Evolutionary conservation across 768 basidiomycete species (phyloP), one percentile per base, ranked within the genome.

Genomic region (Phaeotremella skinneri): DNA sequence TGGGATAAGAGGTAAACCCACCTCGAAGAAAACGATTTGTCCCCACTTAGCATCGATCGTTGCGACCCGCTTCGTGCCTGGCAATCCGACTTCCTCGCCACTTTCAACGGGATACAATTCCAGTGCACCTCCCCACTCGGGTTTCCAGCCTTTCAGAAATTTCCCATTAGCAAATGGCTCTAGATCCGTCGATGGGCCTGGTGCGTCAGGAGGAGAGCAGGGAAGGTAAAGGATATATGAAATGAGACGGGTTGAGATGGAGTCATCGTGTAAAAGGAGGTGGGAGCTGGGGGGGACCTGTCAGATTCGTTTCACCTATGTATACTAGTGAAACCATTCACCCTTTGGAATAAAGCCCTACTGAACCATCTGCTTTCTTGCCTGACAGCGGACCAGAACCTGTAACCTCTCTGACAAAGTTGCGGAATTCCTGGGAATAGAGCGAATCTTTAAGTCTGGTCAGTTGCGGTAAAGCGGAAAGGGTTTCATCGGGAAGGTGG

Each of bases 221-320:
- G 93, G 93, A 83, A 97, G 88, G 79, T 98, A 98, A 49, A 97
- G 85, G 78, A 98, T 94, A 80, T 94, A 98, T 1, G 90, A 93
- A 53, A 97, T 88, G 41, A 91, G 85, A 25, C 94, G 87, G 6
- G 91, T 84, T 61, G 91, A 91, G 72, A 97, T 97, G 25, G 94
- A 93, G 76, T 98, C 94, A 85, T 98, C 94, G 81, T 98, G 94
- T 77, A 94, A 90, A 70, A 98, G 85, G 9, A 98, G 83, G 78
- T 98, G 76, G 17, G 76, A 78, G 27, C 73, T 74, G 48, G 25
- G 4, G 32, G 23, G 21, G 20, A 34, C n/a, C 17, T 17, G 17
- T 2, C 23, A 5, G 29, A 32, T 29, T 6, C 23, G 39, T 7
- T 32, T 23, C 14, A 20, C 25, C 13, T 29, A 14, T 23, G 2